phyloP scores from a whole-genome alignment of 306 rosid species.

The Morella rubra region DNA sequence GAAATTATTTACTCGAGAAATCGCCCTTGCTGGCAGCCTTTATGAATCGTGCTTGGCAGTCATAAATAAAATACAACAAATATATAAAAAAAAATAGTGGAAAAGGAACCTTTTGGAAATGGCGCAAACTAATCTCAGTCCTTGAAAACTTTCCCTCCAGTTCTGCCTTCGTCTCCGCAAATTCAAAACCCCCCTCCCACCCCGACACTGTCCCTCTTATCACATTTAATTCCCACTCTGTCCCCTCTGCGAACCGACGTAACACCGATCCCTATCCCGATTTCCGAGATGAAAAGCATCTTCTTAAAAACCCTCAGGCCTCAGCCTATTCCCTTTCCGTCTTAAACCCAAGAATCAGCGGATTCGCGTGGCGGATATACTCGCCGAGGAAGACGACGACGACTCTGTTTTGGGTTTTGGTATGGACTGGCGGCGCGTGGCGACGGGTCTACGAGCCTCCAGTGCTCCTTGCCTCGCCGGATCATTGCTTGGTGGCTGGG shows the following conservation, averaged over 20 bases:
- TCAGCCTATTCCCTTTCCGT: not conserved
- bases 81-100: no score
- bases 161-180: not conserved
- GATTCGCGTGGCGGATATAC: constrained; percentile 62
- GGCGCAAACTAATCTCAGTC: not conserved
- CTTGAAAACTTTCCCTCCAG: not conserved
- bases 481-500: constrained; percentile 49
- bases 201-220: constrained; percentile 3
- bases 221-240: constrained; percentile 19
- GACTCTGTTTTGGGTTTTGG: constrained; percentile 8
- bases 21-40: not conserved
- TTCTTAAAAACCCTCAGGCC: constrained; percentile 41
- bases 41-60: not conserved
- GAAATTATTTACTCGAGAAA: no score
- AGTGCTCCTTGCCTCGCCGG: constrained; percentile 53
- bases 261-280: not conserved
- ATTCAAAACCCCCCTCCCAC: not conserved
- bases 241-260: not conserved
- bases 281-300: not conserved
- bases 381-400: constrained; percentile 23
- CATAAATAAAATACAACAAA: not conserved
- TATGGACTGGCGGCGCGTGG: constrained; percentile 35
- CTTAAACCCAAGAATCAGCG: constrained; percentile 23
- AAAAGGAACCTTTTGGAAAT: not conserved
- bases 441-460: constrained; percentile 8